Evolutionary conservation across 352 stramenopile genomes (phyloP).

Genomic region (Phytophthora pinifolia): DNA sequence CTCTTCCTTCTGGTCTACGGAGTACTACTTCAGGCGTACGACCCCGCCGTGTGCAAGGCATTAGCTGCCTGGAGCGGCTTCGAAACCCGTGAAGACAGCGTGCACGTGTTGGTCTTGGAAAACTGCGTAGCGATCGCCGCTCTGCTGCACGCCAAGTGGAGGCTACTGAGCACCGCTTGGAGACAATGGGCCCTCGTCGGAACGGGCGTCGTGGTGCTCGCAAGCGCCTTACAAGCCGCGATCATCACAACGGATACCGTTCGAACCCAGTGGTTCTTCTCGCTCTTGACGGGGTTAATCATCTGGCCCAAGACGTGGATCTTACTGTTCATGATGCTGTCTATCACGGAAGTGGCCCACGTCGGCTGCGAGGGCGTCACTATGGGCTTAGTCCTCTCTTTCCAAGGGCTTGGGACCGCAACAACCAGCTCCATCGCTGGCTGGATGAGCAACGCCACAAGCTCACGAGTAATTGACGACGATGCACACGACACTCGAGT

Average conservation of each 20-base stretch:
- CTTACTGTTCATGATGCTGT: slow-evolving; percentile 40
- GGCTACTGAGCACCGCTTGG: slow-evolving; percentile 44
- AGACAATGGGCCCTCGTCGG: slow-evolving; percentile 33
- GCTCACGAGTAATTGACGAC: slow-evolving; percentile 23
- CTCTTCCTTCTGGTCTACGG: slow-evolving; percentile 48
- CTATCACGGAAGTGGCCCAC: slow-evolving; percentile 54
- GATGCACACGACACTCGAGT: slow-evolving; percentile 29
- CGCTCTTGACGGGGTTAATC: slow-evolving; percentile 25
- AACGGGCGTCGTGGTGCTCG: slow-evolving; percentile 28
- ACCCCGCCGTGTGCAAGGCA: slow-evolving; percentile 34
- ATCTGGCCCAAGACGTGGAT: slow-evolving; percentile 44
- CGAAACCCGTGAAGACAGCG: slow-evolving; percentile 1
- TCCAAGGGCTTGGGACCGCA: slow-evolving; percentile 41
- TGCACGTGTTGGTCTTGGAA: slow-evolving; percentile 27
- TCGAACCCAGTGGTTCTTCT: slow-evolving; percentile 48
- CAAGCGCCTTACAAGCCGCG: slow-evolving; percentile 31
- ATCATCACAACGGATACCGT: slow-evolving; percentile 39
- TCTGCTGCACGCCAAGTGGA: slow-evolving; percentile 43
- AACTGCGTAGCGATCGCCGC: slow-evolving; percentile 32
- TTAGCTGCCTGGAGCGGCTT: slow-evolving; percentile 43
- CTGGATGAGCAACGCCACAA: slow-evolving; percentile 31
- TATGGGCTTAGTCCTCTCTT: slow-evolving; percentile 49
- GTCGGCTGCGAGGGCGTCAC: slow-evolving; percentile 54
- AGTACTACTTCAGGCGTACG: slow-evolving; percentile 39
- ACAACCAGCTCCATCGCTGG: slow-evolving; percentile 26